Base-by-base conservation (phyloP, 2,329 filamentous ascomycete genomes). In the Achaetomium macrosporum region DNA sequence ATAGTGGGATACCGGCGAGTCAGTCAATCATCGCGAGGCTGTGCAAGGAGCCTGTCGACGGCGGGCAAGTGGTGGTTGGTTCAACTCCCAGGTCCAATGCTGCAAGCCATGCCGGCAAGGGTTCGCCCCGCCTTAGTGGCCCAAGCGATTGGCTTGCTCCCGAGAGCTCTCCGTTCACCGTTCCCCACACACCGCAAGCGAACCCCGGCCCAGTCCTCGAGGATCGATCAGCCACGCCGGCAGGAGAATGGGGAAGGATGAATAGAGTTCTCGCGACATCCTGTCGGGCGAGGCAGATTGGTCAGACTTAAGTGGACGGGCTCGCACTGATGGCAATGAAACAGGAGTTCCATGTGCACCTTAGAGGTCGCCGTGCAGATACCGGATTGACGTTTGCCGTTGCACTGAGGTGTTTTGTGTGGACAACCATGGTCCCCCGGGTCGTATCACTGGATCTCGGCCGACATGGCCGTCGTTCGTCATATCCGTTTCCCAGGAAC, bases 101-200 rank as follows among this genome's bases (percentile, higher is more conserved):
- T 42, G 40, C 42, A 39, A 53, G 47, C 46, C 44, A 46, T 52
- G 48, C 52, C 7, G 54, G 48, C 40, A 42, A 25, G 44, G 20
- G 41, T 51, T 29, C 29, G 51, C 39, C 29, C 31, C 5, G 44
- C 25, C 29, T 50, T 49, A 51, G 61, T 55, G 62, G 60, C 52
- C 54, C 42, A 61, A 58, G 57, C 64, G 65, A 68, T 69, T 69
- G 66, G 66, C 57, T 33, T 42, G 59, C 58, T 63, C 63, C 62
- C 66, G 67, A 69, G 60, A 57, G 46, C 50, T 43, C 42, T 42
- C 47, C 43, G 49, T 12, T 31, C 16, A 41, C 36, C 39, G 39
- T 42, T 41, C 46, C 54, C 53, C 48, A 35, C 53, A 54, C 48
- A 42, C 31, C 35, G 49, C 48, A 45, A 30, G 31, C 48, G 41